Percentiles rank a stretch among this genome's conserved stretches.
phyloP scores from a whole-genome alignment of 257 asterid genomes.

The Nicotiana tomentosiformis region DNA sequence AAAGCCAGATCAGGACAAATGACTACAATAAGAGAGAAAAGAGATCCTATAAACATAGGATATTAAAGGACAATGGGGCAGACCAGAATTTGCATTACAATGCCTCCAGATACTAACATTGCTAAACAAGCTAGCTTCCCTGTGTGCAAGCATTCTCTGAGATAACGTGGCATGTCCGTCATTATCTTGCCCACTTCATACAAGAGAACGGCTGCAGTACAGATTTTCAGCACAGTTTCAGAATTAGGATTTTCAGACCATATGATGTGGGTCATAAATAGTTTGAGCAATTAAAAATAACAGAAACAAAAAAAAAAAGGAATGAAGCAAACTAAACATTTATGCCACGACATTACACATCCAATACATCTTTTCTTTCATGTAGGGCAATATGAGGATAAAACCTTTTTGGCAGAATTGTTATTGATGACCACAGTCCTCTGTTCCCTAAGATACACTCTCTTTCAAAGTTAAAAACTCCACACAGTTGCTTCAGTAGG shows the following conservation, averaged over 20 bases:
- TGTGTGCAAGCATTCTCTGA: constrained; percentile 68
- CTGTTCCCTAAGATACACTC: background rate
- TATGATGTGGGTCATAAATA: background rate
- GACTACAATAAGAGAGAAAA: constrained; percentile 10
- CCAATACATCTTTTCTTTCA: background rate
- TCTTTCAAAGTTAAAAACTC: background rate
- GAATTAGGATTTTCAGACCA: background rate
- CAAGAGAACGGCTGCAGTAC: constrained; percentile 13
- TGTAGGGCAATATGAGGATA: too few relatives aligned
- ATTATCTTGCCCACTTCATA: constrained; percentile 44
- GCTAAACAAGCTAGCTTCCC: constrained; percentile 86
- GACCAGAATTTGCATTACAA: constrained; percentile 90
- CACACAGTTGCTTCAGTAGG: background rate
- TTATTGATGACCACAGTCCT: background rate
- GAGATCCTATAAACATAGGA: background rate
- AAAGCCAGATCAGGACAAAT: constrained; percentile 12
- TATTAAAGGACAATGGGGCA: background rate
- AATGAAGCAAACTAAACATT: background rate
- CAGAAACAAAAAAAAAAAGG: background rate
- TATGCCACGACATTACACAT: background rate
- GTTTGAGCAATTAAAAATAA: background rate
- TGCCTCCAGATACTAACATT: constrained; percentile 88
- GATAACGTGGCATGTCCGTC: constrained; percentile 66
- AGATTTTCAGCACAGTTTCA: background rate
- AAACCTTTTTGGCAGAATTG: background rate